Evolutionary conservation across 192 early-diverging fungal genomes (phyloP).

Genomic region (Podila clonocystis): DNA sequence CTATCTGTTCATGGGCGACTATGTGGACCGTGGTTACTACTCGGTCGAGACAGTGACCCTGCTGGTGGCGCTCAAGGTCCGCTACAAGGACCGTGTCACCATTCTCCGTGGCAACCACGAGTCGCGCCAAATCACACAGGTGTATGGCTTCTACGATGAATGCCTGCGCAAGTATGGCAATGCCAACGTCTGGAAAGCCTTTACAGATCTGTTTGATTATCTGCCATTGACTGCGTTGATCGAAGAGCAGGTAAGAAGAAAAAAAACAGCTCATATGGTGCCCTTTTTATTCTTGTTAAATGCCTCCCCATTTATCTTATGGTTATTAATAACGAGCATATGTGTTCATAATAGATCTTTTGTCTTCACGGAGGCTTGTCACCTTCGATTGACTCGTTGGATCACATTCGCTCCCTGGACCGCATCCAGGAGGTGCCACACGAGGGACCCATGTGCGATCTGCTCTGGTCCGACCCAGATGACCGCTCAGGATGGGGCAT

Average conservation of each 20-base stretch:
- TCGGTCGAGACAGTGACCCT: slow-evolving; percentile 98
- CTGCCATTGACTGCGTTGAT: slow-evolving; percentile 96
- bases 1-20: slow-evolving; percentile 99
- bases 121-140: slow-evolving; percentile 98
- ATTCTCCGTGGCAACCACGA: slow-evolving; percentile 99
- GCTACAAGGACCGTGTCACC: slow-evolving; percentile 93
- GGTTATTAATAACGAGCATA: neutral
- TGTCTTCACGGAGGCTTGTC: slow-evolving; percentile 99
- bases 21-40: slow-evolving; percentile 99
- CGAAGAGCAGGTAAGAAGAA: slow-evolving; percentile 80
- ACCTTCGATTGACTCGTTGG: slow-evolving; percentile 94
- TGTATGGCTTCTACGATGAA: slow-evolving; percentile 99
- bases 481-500: slow-evolving; percentile 90
- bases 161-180: slow-evolving; percentile 98
- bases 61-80: slow-evolving; percentile 94
- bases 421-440: slow-evolving; percentile 93
- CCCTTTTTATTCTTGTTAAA: neutral
- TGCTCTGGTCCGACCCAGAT: slow-evolving; percentile 91
- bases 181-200: slow-evolving; percentile 98
- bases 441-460: slow-evolving; percentile 88
- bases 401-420: slow-evolving; percentile 96
- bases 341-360: slow-evolving; percentile 72
- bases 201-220: slow-evolving; percentile 98
- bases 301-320: neutral
- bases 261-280: neutral